phyloP scores from a whole-genome alignment of 2,329 filamentous ascomycete genomes.

The Hypocreales sp. region DNA sequence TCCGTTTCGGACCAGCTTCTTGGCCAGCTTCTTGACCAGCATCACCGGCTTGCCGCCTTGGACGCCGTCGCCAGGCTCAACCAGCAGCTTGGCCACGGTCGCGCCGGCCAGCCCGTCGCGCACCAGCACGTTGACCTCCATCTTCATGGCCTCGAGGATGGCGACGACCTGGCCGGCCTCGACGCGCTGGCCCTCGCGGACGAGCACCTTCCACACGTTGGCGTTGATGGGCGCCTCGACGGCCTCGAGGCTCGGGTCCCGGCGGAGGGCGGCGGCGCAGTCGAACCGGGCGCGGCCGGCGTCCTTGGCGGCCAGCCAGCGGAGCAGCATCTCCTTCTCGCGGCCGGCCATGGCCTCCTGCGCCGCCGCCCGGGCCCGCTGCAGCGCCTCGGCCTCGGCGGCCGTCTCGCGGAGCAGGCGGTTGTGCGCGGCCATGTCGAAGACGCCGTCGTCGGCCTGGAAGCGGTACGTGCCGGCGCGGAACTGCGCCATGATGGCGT shows the following conservation, averaged over 20 bases:
- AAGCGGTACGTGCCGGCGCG: constrained; percentile 15
- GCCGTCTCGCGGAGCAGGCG: constrained; percentile 1
- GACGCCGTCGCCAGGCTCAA: background rate
- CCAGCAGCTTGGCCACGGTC: background rate
- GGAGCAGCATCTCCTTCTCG: constrained; percentile 1
- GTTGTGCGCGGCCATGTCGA: constrained; percentile 2
- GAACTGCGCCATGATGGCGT: constrained; percentile 12
- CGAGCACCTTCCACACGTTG: constrained; percentile 37
- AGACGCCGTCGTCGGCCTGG: constrained; percentile 3
- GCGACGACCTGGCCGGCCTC: constrained; percentile 10
- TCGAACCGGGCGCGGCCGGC: background rate
- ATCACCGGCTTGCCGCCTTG: background rate
- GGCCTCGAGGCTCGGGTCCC: background rate
- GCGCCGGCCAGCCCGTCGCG: background rate
- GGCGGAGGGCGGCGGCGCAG: background rate
- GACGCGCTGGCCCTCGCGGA: constrained; percentile 23
- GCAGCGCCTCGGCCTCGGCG: background rate
- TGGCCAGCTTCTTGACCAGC: background rate
- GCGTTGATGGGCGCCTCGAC: constrained; percentile 13
- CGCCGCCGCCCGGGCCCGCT: background rate
- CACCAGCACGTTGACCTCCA: constrained; percentile 25
- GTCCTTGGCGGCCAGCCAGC: constrained; percentile 1
- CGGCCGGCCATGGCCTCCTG: background rate
- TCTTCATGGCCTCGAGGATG: constrained; percentile 41
- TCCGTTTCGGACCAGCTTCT: too few relatives aligned